Conservation (phyloP, 2,329 filamentous ascomycete species). For the Cadophora sp. region DNA sequence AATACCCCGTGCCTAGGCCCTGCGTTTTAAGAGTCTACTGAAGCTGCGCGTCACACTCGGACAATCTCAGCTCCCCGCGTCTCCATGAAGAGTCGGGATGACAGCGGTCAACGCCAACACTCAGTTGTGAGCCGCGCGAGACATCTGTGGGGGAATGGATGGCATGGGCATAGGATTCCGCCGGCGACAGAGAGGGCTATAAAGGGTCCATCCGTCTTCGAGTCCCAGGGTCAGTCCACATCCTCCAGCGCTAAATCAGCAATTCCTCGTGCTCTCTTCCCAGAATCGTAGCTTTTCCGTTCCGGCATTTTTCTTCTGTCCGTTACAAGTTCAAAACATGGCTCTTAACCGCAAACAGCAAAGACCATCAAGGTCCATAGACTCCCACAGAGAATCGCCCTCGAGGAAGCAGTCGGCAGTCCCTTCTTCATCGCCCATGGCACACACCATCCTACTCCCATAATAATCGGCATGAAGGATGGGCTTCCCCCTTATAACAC, state of each 20-base stretch:
- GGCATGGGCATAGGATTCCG: no score
- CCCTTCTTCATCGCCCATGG: conserved; percentile 3
- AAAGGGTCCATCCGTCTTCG: no score
- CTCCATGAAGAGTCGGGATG: no score
- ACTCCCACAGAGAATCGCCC: background rate
- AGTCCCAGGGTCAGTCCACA: background rate
- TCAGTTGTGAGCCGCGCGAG: no score
- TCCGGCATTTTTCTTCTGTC: background rate
- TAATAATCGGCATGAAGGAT: conserved; percentile 6
- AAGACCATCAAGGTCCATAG: conserved; percentile 4
- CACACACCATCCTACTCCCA: background rate
- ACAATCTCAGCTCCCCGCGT: no score
- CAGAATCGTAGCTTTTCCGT: background rate
- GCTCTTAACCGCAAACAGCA: conserved; percentile 12
- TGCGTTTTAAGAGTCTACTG: no score
- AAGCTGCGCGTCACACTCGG: no score
- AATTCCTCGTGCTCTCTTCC: background rate
- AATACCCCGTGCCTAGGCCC: no score
- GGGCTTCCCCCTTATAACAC: conserved; percentile 5
- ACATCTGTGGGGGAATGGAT: no score
- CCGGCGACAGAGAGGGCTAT: no score
- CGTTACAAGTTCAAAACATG: background rate
- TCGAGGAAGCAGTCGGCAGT: conserved; percentile 6
- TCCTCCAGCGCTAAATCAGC: no score
- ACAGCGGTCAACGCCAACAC: no score